phyloP scores from a whole-genome alignment of 495 filamentous ascomycete species.

The Astrothelium subdiscretum region DNA sequence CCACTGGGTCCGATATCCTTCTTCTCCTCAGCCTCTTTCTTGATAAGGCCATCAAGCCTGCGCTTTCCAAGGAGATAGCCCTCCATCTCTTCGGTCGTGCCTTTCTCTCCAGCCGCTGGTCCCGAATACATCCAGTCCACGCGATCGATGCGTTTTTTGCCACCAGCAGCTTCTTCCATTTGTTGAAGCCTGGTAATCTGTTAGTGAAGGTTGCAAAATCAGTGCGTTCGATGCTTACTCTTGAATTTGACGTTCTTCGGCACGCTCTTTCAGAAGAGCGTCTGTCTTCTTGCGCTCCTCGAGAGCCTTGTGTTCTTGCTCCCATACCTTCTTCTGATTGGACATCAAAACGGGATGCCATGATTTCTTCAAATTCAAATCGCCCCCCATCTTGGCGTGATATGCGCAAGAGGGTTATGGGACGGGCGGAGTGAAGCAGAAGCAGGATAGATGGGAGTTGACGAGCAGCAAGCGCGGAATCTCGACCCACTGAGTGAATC shows the following conservation, averaged over 20 bases:
- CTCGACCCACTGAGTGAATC: too few species aligned
- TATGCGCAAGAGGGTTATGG: slow-evolving; percentile 2
- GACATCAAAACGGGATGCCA: slow-evolving; percentile 79
- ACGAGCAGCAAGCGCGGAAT: background rate
- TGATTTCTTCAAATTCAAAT: slow-evolving; percentile 94
- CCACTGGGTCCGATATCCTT: slow-evolving; percentile 39
- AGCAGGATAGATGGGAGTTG: background rate
- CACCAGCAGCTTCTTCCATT: slow-evolving; percentile 81
- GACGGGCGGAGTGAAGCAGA: background rate
- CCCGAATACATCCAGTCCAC: slow-evolving; percentile 98
- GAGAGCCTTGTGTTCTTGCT: slow-evolving; percentile 83
- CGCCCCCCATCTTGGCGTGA: slow-evolving; percentile 56
- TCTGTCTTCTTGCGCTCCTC: slow-evolving; percentile 89
- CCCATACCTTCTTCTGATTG: slow-evolving; percentile 77
- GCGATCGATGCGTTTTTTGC: slow-evolving; percentile 56
- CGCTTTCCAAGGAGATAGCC: slow-evolving; percentile 87
- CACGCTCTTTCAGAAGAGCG: slow-evolving; percentile 76
- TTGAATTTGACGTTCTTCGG: slow-evolving; percentile 85
- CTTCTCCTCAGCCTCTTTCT: slow-evolving; percentile 68
- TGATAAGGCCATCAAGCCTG: slow-evolving; percentile 68
- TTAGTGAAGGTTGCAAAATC: too few species aligned
- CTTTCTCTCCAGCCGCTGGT: slow-evolving; percentile 56
- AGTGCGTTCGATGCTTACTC: slow-evolving; percentile 41
- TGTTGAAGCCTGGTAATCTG: too few species aligned
- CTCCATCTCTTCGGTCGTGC: slow-evolving; percentile 86